Base-by-base conservation (phyloP, 1,284 basidiomycete genomes). In the Coniferiporia weirii region DNA sequence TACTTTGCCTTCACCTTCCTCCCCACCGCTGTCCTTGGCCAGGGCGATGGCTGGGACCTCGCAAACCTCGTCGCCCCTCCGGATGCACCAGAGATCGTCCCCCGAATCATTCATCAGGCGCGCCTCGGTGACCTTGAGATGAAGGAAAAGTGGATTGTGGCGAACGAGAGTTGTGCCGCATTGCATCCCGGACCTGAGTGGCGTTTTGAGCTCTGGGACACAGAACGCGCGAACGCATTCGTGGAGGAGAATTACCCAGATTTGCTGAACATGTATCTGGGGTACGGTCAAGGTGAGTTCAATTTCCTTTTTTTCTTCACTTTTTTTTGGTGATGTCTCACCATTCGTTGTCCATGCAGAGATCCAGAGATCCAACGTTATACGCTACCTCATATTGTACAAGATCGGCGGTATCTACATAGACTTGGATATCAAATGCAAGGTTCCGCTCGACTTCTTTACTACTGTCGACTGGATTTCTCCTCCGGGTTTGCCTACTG, bases 321-420 rank as follows among this genome's bases (percentile, higher is more conserved):
- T 7, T 32, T 15, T 17, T 13, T 12, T n/a, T n/a, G 22, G 15
- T 47, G 34, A 45, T 22, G 15, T 17, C 2, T 19, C n/a, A 12
- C 32, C 9, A 15, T n/a, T 9, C 15, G 5, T 17, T 9, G 6
- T 17, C 15, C n/a, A 5, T 17, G 43, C 53, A 55, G 54, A 55
- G 32, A 55, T 55, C 45, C 54, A 55, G 48, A 38, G 54, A n/a
- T 55, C 54, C 44, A 55, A 55, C 54, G 54, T 55, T 34, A 55
- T 55, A n/a, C 54, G 54, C 3, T 55, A 55, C 45, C 54, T 55
- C 45, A 36, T 55, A 0, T 35, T 55, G 10, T 55, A 55, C 45
- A 55, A 55, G 36, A 55, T 55, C 22, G 54, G 54, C 27, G 54
- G 54, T 17, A 55, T 55, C 2, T 55, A 55, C 35, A 15, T 55